phyloP scores from a whole-genome alignment of 176 grass and related monocot species.

The Cocos nucifera region DNA sequence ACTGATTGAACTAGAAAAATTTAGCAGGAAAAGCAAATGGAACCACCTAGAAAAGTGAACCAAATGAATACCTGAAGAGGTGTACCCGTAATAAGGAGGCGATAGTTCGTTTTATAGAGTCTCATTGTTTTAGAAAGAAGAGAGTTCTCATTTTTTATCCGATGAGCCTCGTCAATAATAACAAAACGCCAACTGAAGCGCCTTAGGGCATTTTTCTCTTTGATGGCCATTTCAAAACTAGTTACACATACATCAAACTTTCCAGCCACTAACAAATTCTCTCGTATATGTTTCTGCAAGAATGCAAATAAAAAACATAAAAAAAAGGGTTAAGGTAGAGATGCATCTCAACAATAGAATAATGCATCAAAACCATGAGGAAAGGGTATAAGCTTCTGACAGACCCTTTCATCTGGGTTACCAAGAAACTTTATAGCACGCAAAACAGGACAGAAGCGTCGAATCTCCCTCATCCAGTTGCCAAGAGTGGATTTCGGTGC shows the following conservation, averaged over 20 bases:
- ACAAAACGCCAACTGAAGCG: constrained; percentile 86
- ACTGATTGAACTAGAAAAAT: too few relatives aligned
- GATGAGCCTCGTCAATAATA: constrained; percentile 88
- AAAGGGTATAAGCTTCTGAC: background rate
- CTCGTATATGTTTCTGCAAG: constrained; percentile 69
- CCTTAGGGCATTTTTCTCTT: constrained; percentile 70
- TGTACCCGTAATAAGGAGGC: constrained; percentile 92
- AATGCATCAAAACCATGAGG: too few relatives aligned
- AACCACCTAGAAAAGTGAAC: background rate
- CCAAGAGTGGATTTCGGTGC: constrained; percentile 98
- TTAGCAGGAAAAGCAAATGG: too few relatives aligned
- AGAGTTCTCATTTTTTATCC: constrained; percentile 95
- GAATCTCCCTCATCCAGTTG: constrained; percentile 96
- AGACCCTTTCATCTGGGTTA: constrained; percentile 93
- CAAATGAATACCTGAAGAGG: constrained; percentile 67
- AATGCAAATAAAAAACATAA: background rate
- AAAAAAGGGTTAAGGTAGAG: too few relatives aligned
- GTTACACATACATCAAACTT: constrained; percentile 87
- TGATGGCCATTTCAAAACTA: constrained; percentile 96
- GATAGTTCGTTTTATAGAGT: constrained; percentile 91
- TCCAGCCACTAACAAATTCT: constrained; percentile 79
- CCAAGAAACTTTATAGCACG: constrained; percentile 88
- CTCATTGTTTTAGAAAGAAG: constrained; percentile 99
- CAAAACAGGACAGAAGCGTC: constrained; percentile 80
- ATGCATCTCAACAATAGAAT: too few relatives aligned